These are phyloP conservation scores for Jatropha curcas DNA, from an alignment of 345 rosid genomes.

Conservation along the genomic window DNA sequence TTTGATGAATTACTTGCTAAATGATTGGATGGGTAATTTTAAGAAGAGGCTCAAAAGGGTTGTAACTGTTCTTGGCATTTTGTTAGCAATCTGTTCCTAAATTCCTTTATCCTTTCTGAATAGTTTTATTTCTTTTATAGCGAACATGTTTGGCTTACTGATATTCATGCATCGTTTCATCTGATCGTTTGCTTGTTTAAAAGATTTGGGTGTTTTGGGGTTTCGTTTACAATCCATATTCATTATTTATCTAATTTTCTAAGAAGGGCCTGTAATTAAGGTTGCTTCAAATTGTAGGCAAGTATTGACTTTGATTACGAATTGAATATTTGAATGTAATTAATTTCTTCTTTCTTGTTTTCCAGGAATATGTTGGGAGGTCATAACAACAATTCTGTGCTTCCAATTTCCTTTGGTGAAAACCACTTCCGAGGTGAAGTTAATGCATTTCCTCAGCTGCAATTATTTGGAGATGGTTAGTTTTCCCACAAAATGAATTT, in stretches of 20 bases:
- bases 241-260: not conserved
- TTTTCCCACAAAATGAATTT: slow-evolving; percentile 5
- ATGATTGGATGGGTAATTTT: not conserved
- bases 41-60: not conserved
- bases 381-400: slow-evolving; percentile 45
- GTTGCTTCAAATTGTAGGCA: not conserved
- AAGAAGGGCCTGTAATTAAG: not conserved
- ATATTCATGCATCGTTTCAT: not conserved
- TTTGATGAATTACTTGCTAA: not conserved
- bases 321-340: not conserved
- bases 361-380: slow-evolving; percentile 68
- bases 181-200: not conserved
- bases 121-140: not conserved
- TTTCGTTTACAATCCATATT: not conserved
- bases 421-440: slow-evolving; percentile 53
- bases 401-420: slow-evolving; percentile 50
- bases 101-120: too few relatives aligned
- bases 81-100: not conserved
- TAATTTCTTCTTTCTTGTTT: not conserved
- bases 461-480: slow-evolving; percentile 59
- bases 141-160: not conserved
- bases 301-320: not conserved
- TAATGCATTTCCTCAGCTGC: slow-evolving; percentile 57
- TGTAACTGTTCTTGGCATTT: not conserved
- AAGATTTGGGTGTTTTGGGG: not conserved